Base-by-base conservation (phyloP, 2,329 filamentous ascomycete genomes). In the Cladophialophora yegresii region DNA sequence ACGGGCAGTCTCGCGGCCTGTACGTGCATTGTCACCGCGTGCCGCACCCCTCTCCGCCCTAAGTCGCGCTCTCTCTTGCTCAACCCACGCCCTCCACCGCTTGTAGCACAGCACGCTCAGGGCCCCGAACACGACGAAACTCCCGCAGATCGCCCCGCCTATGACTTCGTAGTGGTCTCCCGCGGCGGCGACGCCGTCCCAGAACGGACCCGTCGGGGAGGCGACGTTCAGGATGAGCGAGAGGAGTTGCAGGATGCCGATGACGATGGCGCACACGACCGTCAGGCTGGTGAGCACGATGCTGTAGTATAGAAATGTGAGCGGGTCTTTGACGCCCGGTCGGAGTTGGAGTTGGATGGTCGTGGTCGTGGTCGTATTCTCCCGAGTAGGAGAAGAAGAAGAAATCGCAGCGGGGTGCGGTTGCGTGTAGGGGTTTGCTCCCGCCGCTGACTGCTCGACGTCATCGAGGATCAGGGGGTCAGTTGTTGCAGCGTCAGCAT, bases 291-390 rank as follows among this genome's bases (percentile, higher is more conserved):
- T 96, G 30, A 96, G 82, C 0, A 96, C 89, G 70, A 93, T 90
- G 12, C 92, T 96, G 78, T 97, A 98, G 78, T 98, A 98, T 0
- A 96, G 79, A 54, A 97, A 93, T 0, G 93, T 92, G n/a, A 98
- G 86, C 0, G 85, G 84, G 72, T 98, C 93, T 63, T 89, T 83
- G 0, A 91, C 87, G 54, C 96, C 88, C 32, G 89, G 47, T 8
- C 45, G 45, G 22, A 74, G 47, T 69, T 69, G 51, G 20, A 0
- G 70, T 71, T 36, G 72, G 71, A 1, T 67, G 67, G 5, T 72
- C 62, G 51, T 72, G 33, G 50, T 13, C 23, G 1, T 67, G 67
- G 5, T 72, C 62, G 51, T 72, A 45, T 43, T 13, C 23, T 32
- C 30, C 6, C 16, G 20, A 23, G 54, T 8, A 4, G 43, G 12